A percentile compares a stretch with the other conserved stretches of the same genome.
phyloP scores from a whole-genome alignment of 148 eudicot species.

The Silene conica region DNA sequence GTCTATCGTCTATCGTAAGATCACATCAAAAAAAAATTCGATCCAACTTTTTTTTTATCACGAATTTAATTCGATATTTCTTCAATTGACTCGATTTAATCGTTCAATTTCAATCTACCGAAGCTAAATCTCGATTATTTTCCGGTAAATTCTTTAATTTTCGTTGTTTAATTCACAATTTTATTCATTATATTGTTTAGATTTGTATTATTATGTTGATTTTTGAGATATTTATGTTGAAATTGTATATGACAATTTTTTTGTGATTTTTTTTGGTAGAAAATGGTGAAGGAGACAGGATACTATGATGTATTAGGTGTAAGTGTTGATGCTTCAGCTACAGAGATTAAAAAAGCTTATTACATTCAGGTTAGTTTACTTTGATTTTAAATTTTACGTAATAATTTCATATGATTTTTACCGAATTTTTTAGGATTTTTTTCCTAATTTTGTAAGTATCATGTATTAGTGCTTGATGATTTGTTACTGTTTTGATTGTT shows the following conservation, averaged over 20 bases:
- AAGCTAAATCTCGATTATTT: too few species aligned
- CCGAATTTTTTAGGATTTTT: neutral
- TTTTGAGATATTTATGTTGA: neutral
- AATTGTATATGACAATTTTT: neutral
- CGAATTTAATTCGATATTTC: too few species aligned
- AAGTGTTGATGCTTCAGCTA: slow-evolving; percentile 51
- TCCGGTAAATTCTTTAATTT: neutral
- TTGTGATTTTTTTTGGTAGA: slow-evolving; percentile 3
- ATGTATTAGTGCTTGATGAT: neutral
- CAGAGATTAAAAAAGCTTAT: slow-evolving; percentile 90
- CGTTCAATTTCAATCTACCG: neutral
- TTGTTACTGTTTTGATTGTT: neutral
- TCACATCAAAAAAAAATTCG: too few species aligned
- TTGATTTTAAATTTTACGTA: neutral
- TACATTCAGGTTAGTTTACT: slow-evolving; percentile 49
- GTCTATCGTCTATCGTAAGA: too few species aligned
- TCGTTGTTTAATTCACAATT: neutral
- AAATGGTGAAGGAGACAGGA: slow-evolving; percentile 85
- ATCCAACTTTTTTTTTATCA: too few species aligned
- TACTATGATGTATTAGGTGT: slow-evolving; percentile 84
- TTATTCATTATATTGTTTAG: too few species aligned
- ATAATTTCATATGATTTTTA: slow-evolving; percentile 2
- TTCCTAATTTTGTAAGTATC: neutral
- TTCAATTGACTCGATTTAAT: neutral
- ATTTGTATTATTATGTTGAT: neutral